phyloP scores from a whole-genome alignment of 306 rosid genomes.

The Begonia masoniana region DNA sequence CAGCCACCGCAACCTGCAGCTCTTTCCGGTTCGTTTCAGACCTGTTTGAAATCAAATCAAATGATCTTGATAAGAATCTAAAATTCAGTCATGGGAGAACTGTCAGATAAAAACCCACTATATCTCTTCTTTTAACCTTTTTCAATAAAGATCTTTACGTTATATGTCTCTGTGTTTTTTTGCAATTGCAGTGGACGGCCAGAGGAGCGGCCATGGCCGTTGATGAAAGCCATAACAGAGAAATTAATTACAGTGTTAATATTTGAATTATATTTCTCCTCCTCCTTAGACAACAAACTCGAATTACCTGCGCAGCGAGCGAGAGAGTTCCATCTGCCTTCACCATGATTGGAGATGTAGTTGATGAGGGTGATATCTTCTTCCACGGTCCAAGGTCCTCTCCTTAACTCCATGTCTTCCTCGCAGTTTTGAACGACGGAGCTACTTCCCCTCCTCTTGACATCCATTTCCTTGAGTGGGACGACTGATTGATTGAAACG shows the following conservation, averaged over 20 bases:
- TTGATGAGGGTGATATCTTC: slow-evolving; percentile 80
- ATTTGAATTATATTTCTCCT: no score
- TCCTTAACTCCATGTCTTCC: slow-evolving; percentile 43
- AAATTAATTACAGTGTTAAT: no score
- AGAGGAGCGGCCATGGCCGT: no score
- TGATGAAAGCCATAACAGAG: no score
- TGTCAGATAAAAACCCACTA: no score
- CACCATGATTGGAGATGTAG: slow-evolving; percentile 85
- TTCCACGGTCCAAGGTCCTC: slow-evolving; percentile 96
- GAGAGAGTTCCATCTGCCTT: slow-evolving; percentile 97
- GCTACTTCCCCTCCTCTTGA: slow-evolving; percentile 17
- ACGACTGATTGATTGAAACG: neutral
- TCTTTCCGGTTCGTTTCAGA: slow-evolving; percentile 75
- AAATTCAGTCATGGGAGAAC: no score
- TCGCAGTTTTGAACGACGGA: slow-evolving; percentile 7
- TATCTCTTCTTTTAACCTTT: no score
- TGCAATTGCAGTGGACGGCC: no score
- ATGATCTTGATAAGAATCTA: no score
- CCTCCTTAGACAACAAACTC: no score
- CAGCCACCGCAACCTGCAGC: slow-evolving; percentile 91
- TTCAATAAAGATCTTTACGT: no score
- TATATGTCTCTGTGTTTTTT: no score
- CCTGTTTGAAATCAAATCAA: slow-evolving; percentile 24
- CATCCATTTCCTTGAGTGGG: slow-evolving; percentile 29
- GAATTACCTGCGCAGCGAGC: slow-evolving; percentile 58